Evolutionary conservation across 1,139 yeast genomes (phyloP).

Genomic region (Debaryomyces sp.): DNA sequence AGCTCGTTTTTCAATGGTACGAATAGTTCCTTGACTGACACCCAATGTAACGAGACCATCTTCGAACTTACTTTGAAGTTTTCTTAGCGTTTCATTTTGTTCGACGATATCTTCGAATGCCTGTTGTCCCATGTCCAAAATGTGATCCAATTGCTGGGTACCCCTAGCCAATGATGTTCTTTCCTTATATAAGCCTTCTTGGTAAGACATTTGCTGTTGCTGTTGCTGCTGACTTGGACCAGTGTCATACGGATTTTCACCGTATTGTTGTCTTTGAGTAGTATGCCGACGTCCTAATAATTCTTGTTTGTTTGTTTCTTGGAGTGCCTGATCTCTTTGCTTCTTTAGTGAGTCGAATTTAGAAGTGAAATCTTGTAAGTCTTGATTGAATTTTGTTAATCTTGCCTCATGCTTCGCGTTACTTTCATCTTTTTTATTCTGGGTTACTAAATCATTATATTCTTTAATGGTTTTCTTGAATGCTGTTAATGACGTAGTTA

Average conservation of each 20-base stretch:
- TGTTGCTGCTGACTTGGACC: conserved; percentile 26
- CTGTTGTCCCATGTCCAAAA: conserved; percentile 84
- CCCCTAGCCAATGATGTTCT: conserved; percentile 67
- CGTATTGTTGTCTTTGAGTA: conserved; percentile 17
- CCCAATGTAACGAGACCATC: conserved; percentile 80
- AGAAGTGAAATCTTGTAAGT: conserved; percentile 54
- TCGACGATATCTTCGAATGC: conserved; percentile 86
- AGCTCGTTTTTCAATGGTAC: conserved; percentile 82
- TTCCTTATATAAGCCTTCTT: conserved; percentile 73
- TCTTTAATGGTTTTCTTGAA: conserved; percentile 78
- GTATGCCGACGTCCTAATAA: conserved; percentile 56
- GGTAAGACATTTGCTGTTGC: conserved; percentile 39
- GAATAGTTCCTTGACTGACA: conserved; percentile 82
- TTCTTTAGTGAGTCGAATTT: conserved; percentile 66
- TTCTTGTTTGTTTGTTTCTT: conserved; percentile 58
- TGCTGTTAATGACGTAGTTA: conserved; percentile 79
- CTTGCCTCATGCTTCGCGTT: conserved; percentile 67
- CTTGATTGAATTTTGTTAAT: conserved; percentile 60
- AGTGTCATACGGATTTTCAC: conserved; percentile 63
- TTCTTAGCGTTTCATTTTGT: conserved; percentile 73
- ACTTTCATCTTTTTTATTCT: conserved; percentile 58
- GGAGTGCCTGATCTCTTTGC: conserved; percentile 62
- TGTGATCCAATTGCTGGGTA: conserved; percentile 82
- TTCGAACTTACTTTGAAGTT: conserved; percentile 66
- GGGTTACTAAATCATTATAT: conserved; percentile 65